Base-by-base conservation (phyloP, 2,329 filamentous ascomycete genomes). In the Talaromyces sp. region DNA sequence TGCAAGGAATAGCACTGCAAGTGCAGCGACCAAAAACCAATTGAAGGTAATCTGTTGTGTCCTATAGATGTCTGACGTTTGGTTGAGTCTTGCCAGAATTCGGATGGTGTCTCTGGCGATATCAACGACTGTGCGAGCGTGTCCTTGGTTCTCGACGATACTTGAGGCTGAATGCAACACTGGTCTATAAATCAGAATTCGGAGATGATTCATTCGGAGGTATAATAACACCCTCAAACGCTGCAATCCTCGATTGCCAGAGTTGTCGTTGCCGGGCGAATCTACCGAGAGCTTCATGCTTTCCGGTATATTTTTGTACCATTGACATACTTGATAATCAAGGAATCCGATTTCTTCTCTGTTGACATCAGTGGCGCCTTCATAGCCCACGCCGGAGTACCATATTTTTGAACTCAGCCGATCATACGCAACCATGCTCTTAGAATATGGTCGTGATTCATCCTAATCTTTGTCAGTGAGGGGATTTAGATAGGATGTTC, bases 161-260 rank as follows among this genome's bases (percentile, higher is more conserved):
- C 88, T 93, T 12, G 86, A 89, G 3, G 91, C 87, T 18, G 89
- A 93, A 74, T 96, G 91, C 8, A 98, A 80, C 2, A 96, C 88
- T 0, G 92, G 92, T 0, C 92, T 90, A 74, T 96, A 93, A 31
- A 97, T 90, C 73, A 92, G 87, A 63, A 93, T 95, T 5, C 93
- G 89, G 77, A 96, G 91, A 78, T 96, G 92, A 69, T 96, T 97
- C 46, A 92, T 86, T 42, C 93, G 86, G 16, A 97, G 80, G 72
- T 96, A 95, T 18, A 95, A 88, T 73, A 95, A 87, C 54, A 97
- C 88, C 64, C 90, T 88, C 12, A 96, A 80, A 5, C 93, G 87
- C 68, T 88, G 87, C 21, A 88, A 78, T 65, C 87, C 87, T 66
- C 91, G 88, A 21, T 83, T 85, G 0, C 84, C 81, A 0, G 82